Percentiles rank a stretch among this genome's conserved stretches.
phyloP scores from a whole-genome alignment of 805 yeast genomes.

The Metschnikowia proteae region DNA sequence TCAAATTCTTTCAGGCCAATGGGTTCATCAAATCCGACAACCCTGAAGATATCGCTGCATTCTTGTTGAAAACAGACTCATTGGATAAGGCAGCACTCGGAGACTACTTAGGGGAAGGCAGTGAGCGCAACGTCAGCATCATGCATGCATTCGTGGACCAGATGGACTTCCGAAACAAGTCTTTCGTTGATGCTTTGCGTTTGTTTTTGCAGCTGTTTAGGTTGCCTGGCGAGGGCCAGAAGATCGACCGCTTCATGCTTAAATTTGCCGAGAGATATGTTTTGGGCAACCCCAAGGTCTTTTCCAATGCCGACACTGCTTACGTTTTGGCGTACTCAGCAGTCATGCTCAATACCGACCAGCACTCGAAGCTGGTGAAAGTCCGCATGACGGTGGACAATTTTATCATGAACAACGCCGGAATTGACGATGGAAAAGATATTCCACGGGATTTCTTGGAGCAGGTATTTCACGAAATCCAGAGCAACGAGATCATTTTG shows the following conservation, averaged over 20 bases:
- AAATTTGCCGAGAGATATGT: conserved; percentile 92
- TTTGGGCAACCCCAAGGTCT: conserved; percentile 82
- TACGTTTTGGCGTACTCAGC: conserved; percentile 90
- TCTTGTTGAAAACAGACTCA: conserved; percentile 67
- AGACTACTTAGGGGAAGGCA: conserved; percentile 88
- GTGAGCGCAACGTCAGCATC: conserved; percentile 66
- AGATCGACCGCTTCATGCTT: conserved; percentile 93
- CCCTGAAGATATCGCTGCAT: conserved; percentile 69
- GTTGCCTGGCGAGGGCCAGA: conserved; percentile 97
- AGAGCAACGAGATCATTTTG: conserved; percentile 78
- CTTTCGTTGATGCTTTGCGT: conserved; percentile 85
- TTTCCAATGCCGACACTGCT: conserved; percentile 91
- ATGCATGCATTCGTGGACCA: conserved; percentile 93
- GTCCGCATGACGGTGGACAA: conserved; percentile 85
- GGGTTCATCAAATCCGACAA: conserved; percentile 60
- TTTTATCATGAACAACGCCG: conserved; percentile 80
- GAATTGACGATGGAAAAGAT: conserved; percentile 88
- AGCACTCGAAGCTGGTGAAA: conserved; percentile 83
- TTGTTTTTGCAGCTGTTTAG: conserved; percentile 81
- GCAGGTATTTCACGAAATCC: conserved; percentile 74
- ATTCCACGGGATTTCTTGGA: conserved; percentile 70
- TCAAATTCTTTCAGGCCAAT: conserved; percentile 55
- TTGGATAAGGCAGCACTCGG: conserved; percentile 84
- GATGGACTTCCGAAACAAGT: conserved; percentile 66
- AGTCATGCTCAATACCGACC: conserved; percentile 90